Evolutionary conservation across 2,329 filamentous ascomycete genomes (phyloP), one percentile per base, ranked within the genome.

Genomic region (Trichoderma koningiopsis): DNA sequence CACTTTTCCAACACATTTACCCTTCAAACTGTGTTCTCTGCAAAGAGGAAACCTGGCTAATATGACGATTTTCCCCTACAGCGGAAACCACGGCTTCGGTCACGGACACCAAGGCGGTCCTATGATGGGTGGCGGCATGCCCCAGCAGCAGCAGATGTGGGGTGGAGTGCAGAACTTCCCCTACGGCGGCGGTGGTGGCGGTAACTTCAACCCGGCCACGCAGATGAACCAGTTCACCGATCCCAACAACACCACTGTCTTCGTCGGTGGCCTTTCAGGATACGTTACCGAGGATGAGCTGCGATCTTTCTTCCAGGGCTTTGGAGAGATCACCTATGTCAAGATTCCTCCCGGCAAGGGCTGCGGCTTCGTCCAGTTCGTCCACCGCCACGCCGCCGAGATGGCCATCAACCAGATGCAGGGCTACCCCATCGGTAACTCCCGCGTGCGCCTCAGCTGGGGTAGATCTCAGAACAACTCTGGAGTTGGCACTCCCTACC

Each of bases 401-500:
- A 99, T 99, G 96, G 96, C 96, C 75, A 99, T 99, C 88, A 99
- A 99, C 84, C 96, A 99, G 84, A 99, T 99, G 96, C 96, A 99
- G 83, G 96, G 96, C 71, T 99, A 99, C 80, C 96, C 96, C 29
- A 99, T 99, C 77, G 96, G 96, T 68, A 99, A 99, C 87, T 98
- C 95, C 58, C 94, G 96, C 74, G 96, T 99, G 70, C 94, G 96
- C 77, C 88, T 99, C 74, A 97, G 93, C 80, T 99, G 96, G 96
- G 96, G 96, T 72, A 92, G 96, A 73, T 96, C 92, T 68, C 96
- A 99, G 87, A 99, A 98, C 89, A 99, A 99, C 87, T 98, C 95
- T 72, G 96, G 96, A 69, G 96, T 97, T 71, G 96, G 96, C 74
- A 98, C 96, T 74, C 96, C 96, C 70, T 98, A 99, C 84, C 92